Evolutionary conservation across 441 rosid genomes (phyloP).

Genomic region (Jatropha multifida): DNA sequence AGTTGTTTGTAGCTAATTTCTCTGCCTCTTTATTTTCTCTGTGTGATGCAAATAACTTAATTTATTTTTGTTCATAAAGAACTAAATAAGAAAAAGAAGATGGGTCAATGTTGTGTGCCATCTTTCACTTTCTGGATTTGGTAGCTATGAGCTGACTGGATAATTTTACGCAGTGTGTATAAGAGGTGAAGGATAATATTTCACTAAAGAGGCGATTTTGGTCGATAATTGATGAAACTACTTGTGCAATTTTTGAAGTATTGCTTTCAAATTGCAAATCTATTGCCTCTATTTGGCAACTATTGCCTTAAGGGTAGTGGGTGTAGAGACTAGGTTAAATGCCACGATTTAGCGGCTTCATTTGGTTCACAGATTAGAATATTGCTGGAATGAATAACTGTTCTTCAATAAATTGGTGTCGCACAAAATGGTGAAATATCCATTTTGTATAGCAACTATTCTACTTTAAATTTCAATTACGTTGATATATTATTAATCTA

Average conservation of each 20-base stretch:
- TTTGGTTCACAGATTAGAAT: not conserved
- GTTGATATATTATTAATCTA: not conserved
- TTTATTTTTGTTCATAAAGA: not conserved
- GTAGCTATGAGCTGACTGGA: not conserved
- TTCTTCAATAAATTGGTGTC: not conserved
- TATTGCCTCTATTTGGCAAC: not conserved
- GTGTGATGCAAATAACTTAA: not conserved
- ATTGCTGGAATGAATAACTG: not conserved
- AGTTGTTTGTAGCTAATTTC: not conserved
- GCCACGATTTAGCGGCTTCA: no score
- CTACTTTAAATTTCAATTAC: not conserved
- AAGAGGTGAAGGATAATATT: not conserved
- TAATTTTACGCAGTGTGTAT: not conserved
- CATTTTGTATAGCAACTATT: not conserved
- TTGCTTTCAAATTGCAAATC: not conserved
- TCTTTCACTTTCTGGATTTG: slow-evolving; percentile 5
- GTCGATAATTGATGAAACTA: not conserved
- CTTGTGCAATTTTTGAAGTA: not conserved
- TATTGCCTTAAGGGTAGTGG: not conserved
- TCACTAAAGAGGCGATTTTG: not conserved
- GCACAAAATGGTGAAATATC: not conserved
- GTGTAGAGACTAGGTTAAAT: not conserved
- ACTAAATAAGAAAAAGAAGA: not conserved
- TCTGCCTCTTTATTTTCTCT: not conserved
- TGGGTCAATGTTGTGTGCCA: slow-evolving; percentile 7